These are phyloP conservation scores for Waltergamsia citrina DNA, from an alignment of 2,329 filamentous ascomycete species.

Conservation along the genomic window DNA sequence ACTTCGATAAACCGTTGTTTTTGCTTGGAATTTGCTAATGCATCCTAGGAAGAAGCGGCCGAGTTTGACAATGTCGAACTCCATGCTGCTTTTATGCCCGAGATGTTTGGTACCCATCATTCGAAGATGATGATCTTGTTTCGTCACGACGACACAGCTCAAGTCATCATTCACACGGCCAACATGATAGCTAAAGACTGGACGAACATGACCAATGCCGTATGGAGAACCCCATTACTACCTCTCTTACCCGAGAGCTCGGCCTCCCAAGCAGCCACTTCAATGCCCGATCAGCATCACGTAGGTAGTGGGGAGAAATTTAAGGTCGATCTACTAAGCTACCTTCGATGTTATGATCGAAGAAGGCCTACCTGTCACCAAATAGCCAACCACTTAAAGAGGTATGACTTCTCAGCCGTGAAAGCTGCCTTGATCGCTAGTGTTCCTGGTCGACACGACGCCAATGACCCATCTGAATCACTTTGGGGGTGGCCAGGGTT, in stretches of 20 bases:
- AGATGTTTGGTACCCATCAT: slow-evolving; percentile 79
- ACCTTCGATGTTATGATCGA: slow-evolving; percentile 60
- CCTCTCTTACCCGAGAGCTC: slow-evolving; percentile 24
- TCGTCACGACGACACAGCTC: slow-evolving; percentile 64
- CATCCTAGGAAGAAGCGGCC: slow-evolving; percentile 36
- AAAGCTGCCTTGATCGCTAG: slow-evolving; percentile 68
- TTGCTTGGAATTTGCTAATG: no score
- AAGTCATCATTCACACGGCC: slow-evolving; percentile 79
- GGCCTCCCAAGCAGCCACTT: neutral
- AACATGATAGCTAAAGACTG: slow-evolving; percentile 88
- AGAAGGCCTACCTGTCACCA: slow-evolving; percentile 39
- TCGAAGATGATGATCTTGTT: slow-evolving; percentile 83
- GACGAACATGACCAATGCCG: slow-evolving; percentile 78
- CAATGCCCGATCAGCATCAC: slow-evolving; percentile 6
- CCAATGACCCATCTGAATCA: slow-evolving; percentile 37
- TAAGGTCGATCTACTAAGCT: slow-evolving; percentile 65
- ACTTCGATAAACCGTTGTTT: no score
- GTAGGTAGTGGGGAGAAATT: slow-evolving; percentile 59
- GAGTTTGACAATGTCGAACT: slow-evolving; percentile 59
- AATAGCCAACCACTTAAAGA: slow-evolving; percentile 46
- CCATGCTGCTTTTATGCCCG: slow-evolving; percentile 69
- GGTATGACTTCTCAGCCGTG: slow-evolving; percentile 62
- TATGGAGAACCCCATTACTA: slow-evolving; percentile 69
- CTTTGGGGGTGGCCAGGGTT: slow-evolving; percentile 72
- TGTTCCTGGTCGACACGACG: slow-evolving; percentile 58